A percentile compares a stretch with the other conserved stretches of the same genome.
Conservation (phyloP, 2,329 filamentous ascomycete genomes). For the Fusarium oligoseptatum region DNA sequence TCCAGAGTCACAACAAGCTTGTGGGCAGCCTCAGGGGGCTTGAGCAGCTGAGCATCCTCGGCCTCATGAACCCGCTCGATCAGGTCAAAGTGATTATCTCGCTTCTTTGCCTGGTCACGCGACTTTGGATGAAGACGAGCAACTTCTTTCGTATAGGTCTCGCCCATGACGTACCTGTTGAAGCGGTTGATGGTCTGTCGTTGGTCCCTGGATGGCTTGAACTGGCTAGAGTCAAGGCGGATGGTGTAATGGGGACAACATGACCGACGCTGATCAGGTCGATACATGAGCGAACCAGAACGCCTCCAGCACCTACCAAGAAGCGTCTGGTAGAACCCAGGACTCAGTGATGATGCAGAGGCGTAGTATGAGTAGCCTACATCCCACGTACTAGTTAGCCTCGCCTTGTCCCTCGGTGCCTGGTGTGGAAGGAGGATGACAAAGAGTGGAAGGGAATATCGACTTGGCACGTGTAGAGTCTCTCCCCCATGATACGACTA, state of each 20-base stretch:
- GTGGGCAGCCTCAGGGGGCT: slow-evolving; percentile 75
- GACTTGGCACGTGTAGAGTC: slow-evolving; percentile 9
- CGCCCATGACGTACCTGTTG: slow-evolving; percentile 78
- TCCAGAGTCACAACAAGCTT: slow-evolving; percentile 78
- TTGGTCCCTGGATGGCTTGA: slow-evolving; percentile 78
- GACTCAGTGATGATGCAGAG: slow-evolving; percentile 70
- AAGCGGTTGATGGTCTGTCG: slow-evolving; percentile 82
- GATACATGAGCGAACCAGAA: slow-evolving; percentile 79
- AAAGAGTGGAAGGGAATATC: neutral
- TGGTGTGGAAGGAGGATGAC: slow-evolving; percentile 12
- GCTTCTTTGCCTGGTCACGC: slow-evolving; percentile 73
- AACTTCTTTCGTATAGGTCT: slow-evolving; percentile 74
- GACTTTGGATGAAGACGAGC: slow-evolving; percentile 75
- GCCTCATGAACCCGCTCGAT: slow-evolving; percentile 76
- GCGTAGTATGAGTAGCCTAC: slow-evolving; percentile 82
- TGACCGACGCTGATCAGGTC: slow-evolving; percentile 81
- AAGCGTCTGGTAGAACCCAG: slow-evolving; percentile 77
- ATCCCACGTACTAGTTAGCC: slow-evolving; percentile 43
- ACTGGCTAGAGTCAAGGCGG: slow-evolving; percentile 74
- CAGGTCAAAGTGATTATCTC: slow-evolving; percentile 77
- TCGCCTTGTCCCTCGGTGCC: slow-evolving; percentile 10
- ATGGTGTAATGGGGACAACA: slow-evolving; percentile 96
- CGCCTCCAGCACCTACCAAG: slow-evolving; percentile 84
- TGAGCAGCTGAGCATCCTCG: slow-evolving; percentile 68
- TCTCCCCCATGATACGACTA: slow-evolving; percentile 19